Base-by-base conservation (phyloP, 2,329 filamentous ascomycete species). In the Claviceps arundinis region DNA sequence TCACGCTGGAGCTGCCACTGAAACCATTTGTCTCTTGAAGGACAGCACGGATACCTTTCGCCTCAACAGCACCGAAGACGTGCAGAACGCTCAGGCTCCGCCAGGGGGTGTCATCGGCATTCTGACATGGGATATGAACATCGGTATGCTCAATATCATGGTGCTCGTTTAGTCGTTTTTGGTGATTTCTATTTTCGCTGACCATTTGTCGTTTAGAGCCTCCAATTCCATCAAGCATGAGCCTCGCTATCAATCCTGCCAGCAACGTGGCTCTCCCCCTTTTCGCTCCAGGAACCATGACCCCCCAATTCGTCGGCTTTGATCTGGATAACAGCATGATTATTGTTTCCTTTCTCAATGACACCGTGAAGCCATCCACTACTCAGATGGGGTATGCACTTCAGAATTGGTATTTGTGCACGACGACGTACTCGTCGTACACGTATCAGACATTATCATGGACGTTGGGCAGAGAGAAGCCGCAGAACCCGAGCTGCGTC, bases 401-500 rank as follows among this genome's bases (percentile, higher is more conserved):
- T 19, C 51, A 49, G 46, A 52, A 54, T 30, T 61, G 58, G 58
- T 57, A 56, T 50, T 42, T 58, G 37, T 61, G 59, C 55, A 19
- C 38, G 26, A 58, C 50, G 8, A 53, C 50, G 52, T 59, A 55
- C 53, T 7, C n/a, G 11, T 40, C 53, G 30, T 59, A 58, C 50
- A 50, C 46, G 5, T 59, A 59, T 50, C 42, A 43, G 22, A 56
- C 54, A 19, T 50, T 61, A 9, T 49, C 19, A 44, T 61, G 59
- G 58, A 51, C 56, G 8, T 19, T 56, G 19, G 53, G 48, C 22
- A 50, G 13, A 11, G 43, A 4, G 11, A 52, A 52, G 50, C 59
- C 59, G 9, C 58, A 61, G 54, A 61, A 61, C 51, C 57, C 57
- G 3, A 59, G 50, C 50, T 61, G 59, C 55, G 47, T 56, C 52